Evolutionary conservation across 305 asterid genomes (phyloP), one percentile per base, ranked within the genome.

Genomic region (Fraxinus floribunda): DNA sequence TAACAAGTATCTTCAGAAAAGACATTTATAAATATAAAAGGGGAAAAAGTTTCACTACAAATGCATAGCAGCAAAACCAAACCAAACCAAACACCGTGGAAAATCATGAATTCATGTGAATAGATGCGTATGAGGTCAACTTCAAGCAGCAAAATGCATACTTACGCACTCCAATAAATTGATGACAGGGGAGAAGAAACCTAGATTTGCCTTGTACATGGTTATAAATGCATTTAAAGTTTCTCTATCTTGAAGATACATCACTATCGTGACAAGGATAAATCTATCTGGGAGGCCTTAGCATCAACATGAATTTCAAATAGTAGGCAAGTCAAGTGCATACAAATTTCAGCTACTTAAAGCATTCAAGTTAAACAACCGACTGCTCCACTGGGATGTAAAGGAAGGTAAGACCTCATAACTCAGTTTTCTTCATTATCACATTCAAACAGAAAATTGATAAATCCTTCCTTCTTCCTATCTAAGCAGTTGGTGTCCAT

Each of bases 251-350:
- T 49, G 20, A 49, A 49, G 62, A 49, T 49, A 15, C 2, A 16
- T 49, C 20, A 49, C 60, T 36, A 57, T 60, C 78, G 44, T 73
- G 79, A 39, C 78, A 49, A 49, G 62, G 62, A 49, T 49, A 49
- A 49, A 49, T 15, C 62, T 49, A 15, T 49, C 62, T 49, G 20
- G 62, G 62, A 15, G 62, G 62, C 62, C 62, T 49, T 15, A 15
- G 22, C 62, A 49, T 49, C 62, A 49, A 15, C 20, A 16, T 49
- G 62, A 49, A 15, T 49, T 49, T 49, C 62, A 49, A 49, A 11
- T 11, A 49, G 62, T 15, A 49, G 62, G 18, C 62, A 49, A 49
- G 62, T 49, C 62, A 49, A 49, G 62, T 49, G 8, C 62, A 49
- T 49, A 49, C 16, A 49, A 49, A 49, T 13, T 49, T 49, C 62